Percentiles rank a stretch among this genome's conserved stretches.
Evolutionary conservation across 768 basidiomycete genomes (phyloP).

Genomic region (Tricholoma saponaceum): DNA sequence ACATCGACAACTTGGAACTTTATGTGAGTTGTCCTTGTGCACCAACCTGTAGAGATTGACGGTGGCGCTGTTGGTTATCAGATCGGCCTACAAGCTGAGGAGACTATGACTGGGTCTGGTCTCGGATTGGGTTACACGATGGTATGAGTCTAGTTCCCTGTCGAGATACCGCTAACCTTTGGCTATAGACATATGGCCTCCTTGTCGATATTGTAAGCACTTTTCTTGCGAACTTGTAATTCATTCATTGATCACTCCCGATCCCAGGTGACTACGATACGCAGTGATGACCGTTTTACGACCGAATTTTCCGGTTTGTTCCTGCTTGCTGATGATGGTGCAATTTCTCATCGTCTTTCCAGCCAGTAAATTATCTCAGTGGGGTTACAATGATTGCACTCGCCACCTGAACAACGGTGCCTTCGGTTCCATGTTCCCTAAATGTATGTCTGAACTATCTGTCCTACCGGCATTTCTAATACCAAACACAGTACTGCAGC

Average conservation of each 20-base stretch:
- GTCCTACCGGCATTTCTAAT: neutral
- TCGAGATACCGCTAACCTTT: neutral
- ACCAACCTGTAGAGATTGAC: neutral
- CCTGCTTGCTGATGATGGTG: neutral
- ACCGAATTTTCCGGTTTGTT: constrained; percentile 11
- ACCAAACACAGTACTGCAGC: constrained; percentile 16
- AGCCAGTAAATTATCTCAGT: constrained; percentile 14
- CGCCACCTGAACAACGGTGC: constrained; percentile 13
- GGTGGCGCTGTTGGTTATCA: neutral
- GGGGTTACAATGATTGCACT: constrained; percentile 19
- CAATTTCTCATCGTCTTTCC: neutral
- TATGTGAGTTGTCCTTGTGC: constrained; percentile 20
- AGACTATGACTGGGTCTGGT: constrained; percentile 7
- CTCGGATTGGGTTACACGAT: constrained; percentile 21
- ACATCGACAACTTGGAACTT: constrained; percentile 32
- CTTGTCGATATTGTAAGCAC: constrained; percentile 16
- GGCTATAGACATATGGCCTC: constrained; percentile 14
- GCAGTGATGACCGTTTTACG: constrained; percentile 16
- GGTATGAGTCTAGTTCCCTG: constrained; percentile 11
- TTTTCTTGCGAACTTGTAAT: neutral
- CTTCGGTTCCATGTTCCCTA: constrained; percentile 15
- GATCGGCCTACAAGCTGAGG: constrained; percentile 16
- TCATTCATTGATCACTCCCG: neutral
- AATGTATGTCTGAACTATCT: constrained; percentile 8
- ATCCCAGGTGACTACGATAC: constrained; percentile 17